Percentiles rank a stretch among this genome's conserved stretches.
phyloP scores from a whole-genome alignment of 306 rosid species.

The Prosopis cineraria region DNA sequence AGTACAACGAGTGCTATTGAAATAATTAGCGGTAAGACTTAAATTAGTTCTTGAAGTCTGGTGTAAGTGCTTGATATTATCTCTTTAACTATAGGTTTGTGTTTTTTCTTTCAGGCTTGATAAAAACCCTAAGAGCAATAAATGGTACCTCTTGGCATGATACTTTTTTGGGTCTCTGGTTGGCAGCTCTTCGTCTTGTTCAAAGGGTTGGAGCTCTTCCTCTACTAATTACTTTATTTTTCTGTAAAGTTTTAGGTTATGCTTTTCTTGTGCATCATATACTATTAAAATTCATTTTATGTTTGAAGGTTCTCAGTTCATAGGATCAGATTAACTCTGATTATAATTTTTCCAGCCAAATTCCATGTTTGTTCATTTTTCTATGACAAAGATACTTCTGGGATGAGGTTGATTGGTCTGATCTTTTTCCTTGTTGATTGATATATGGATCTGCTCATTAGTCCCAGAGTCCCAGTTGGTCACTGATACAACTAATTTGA shows the following conservation, averaged over 20 bases:
- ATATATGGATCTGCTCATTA: background rate
- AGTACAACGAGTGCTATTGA: conserved; percentile 90
- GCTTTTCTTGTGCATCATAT: conserved; percentile 9
- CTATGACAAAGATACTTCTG: background rate
- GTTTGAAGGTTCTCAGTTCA: background rate
- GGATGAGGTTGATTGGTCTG: background rate
- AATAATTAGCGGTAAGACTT: conserved; percentile 64
- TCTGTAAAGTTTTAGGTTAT: conserved; percentile 28
- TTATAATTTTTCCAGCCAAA: background rate
- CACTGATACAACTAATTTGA: background rate
- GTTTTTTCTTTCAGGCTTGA: conserved; percentile 64
- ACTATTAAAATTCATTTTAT: conserved; percentile 4
- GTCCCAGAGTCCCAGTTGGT: background rate
- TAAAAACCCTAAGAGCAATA: conserved; percentile 90
- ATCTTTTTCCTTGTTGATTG: background rate
- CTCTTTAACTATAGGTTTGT: conserved; percentile 18
- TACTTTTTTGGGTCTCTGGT: conserved; percentile 93
- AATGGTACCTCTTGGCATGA: conserved; percentile 95
- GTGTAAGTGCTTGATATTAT: conserved; percentile 10
- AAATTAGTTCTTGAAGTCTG: conserved; percentile 32
- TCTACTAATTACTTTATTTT: conserved; percentile 31
- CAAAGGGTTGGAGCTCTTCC: conserved; percentile 74
- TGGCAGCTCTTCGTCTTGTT: conserved; percentile 89
- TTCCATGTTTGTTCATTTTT: background rate
- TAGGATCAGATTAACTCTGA: background rate